Base-by-base conservation (phyloP, 345 rosid species). In the Ceriops tagal region DNA sequence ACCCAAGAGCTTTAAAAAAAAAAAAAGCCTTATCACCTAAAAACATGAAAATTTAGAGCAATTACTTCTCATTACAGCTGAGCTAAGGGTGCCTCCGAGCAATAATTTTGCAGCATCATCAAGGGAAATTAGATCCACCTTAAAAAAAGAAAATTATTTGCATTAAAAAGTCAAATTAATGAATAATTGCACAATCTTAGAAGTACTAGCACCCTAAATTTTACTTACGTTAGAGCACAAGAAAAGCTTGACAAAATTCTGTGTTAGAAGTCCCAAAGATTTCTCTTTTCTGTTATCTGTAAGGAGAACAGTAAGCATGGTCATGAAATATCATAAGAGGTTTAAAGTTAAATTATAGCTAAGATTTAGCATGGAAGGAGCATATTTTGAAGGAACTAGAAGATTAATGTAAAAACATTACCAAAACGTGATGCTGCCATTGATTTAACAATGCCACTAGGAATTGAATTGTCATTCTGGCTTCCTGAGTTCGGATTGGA, bases 401-500 rank as follows among this genome's bases (percentile, higher is more conserved):
- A 55, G 21, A 58, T 21, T 18, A 31, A 0, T 2, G 56, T 20
- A 53, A 60, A 10, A 53, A 11, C 18, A 4, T 62, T 75, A 88
- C 93, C 93, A 58, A 66, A 51, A 77, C 77, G 81, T 3, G 82
- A 77, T 15, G 84, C 79, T 16, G 77, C 77, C 8, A 76, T 81
- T 73, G 92, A 82, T 61, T 83, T 87, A 56, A 69, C 76, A 72
- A 73, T 75, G 52, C 85, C 72, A 52, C 60, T 75, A 19, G 83
- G 70, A 68, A 82, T 80, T 18, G 88, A 77, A 71, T 60, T 65
- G 16, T 84, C 92, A 43, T 77, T 82, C 75, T 86, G 98, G 80
- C 92, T 85, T 69, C 91, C 89, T 31, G 81, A 70, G 71, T 70
- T 82, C 0, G 87, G 88, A 60, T 83, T 84, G 20, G 89, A 84